These are phyloP conservation scores for Colletotrichum viniferum DNA, from an alignment of 2,329 filamentous ascomycete species.

Conservation along the genomic window DNA sequence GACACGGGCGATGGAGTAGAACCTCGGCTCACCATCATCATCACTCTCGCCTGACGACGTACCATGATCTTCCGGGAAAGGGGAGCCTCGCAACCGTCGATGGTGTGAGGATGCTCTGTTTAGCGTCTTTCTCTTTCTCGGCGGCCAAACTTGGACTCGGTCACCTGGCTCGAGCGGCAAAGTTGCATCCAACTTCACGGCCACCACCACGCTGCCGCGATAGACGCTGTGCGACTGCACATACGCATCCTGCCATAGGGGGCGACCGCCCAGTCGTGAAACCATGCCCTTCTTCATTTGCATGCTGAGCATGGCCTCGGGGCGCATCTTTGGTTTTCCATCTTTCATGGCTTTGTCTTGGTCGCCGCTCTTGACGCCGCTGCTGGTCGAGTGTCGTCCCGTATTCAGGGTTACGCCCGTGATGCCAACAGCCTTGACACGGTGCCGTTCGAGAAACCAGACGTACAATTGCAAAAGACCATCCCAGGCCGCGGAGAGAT, in stretches of 20 bases:
- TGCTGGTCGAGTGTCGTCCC: slow-evolving; percentile 13
- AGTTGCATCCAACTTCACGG: not conserved
- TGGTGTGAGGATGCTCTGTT: not conserved
- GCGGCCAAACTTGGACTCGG: slow-evolving; percentile 13
- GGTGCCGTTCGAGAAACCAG: slow-evolving; percentile 15
- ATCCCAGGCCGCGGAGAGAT: slow-evolving; percentile 11
- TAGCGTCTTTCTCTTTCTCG: not conserved
- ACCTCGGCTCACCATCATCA: slow-evolving; percentile 4
- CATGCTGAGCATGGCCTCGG: slow-evolving; percentile 19
- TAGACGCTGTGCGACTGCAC: slow-evolving; percentile 3
- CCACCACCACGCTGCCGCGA: not conserved
- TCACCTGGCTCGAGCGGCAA: slow-evolving; percentile 14
- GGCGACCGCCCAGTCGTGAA: slow-evolving; percentile 7
- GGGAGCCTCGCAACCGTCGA: not conserved
- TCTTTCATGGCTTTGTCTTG: not conserved
- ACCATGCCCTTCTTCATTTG: slow-evolving; percentile 18
- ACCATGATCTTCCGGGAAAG: not conserved
- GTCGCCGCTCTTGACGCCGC: slow-evolving; percentile 13
- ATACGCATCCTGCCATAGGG: slow-evolving; percentile 10
- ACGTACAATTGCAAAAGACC: slow-evolving; percentile 13
- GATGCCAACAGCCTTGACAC: slow-evolving; percentile 16
- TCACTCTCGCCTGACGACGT: not conserved
- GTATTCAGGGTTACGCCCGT: slow-evolving; percentile 8
- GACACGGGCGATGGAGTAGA: slow-evolving; percentile 16
- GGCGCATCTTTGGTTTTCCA: not conserved